Evolutionary conservation across 495 filamentous ascomycete genomes (phyloP).

Genomic region (Xylaria nigripes): DNA sequence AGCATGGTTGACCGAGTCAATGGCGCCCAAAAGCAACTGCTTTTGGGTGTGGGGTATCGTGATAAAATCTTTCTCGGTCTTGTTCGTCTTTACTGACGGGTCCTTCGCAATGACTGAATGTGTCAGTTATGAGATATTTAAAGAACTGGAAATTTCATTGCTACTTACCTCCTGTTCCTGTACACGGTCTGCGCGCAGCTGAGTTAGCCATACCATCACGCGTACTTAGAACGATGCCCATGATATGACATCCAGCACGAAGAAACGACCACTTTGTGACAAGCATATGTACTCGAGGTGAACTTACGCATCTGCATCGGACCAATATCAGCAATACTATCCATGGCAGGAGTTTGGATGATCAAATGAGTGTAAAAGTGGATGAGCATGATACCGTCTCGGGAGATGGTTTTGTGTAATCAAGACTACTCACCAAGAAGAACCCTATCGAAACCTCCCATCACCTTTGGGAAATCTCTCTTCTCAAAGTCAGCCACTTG

Average conservation of each 20-base stretch:
- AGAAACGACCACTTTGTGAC: background rate
- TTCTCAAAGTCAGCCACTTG: background rate
- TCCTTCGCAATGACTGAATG: slow-evolving; percentile 81
- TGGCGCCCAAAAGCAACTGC: slow-evolving; percentile 83
- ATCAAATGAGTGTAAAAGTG: background rate
- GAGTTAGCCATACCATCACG: slow-evolving; percentile 1
- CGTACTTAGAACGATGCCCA: background rate
- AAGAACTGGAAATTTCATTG: slow-evolving; percentile 67
- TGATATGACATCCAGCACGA: background rate
- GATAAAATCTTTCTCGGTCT: slow-evolving; percentile 88
- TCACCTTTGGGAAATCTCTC: slow-evolving; percentile 81
- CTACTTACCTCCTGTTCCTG: slow-evolving; percentile 34
- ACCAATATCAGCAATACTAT: background rate
- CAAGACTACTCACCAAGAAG: slow-evolving; percentile 21
- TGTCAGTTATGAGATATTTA: slow-evolving; percentile 45
- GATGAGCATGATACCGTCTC: background rate
- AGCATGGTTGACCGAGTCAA: slow-evolving; percentile 83
- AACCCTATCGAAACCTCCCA: slow-evolving; percentile 78
- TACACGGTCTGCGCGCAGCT: slow-evolving; percentile 27
- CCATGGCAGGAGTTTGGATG: background rate
- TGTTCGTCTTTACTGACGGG: slow-evolving; percentile 91
- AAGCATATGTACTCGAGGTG: background rate
- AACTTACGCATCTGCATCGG: slow-evolving; percentile 7
- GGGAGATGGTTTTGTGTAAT: background rate
- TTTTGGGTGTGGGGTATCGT: slow-evolving; percentile 87